Conservation (phyloP, 2,329 filamentous ascomycete species). For the Fusarium tricinctum region DNA sequence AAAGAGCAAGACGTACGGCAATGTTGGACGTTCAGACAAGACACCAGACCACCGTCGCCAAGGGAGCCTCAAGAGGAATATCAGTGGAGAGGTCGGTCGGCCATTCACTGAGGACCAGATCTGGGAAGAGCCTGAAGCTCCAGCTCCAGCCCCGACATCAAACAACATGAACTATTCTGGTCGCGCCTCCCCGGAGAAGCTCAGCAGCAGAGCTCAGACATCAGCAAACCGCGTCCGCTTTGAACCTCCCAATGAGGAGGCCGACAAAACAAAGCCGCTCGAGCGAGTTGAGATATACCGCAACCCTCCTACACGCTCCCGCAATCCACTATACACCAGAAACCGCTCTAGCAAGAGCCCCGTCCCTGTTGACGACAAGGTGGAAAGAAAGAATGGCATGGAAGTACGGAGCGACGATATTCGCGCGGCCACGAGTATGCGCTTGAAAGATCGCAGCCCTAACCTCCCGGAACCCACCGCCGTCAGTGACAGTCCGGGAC, state of each 20-base stretch:
- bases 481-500: slow-evolving; percentile 89
- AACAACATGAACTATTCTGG: slow-evolving; percentile 39
- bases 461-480: slow-evolving; percentile 90
- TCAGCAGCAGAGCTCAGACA: slow-evolving; percentile 53
- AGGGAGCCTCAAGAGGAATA: slow-evolving; percentile 77
- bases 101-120: slow-evolving; percentile 84
- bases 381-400: slow-evolving; percentile 79
- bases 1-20: slow-evolving; percentile 59
- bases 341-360: slow-evolving; percentile 64
- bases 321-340: slow-evolving; percentile 82
- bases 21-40: slow-evolving; percentile 55
- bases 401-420: slow-evolving; percentile 92
- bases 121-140: slow-evolving; percentile 84
- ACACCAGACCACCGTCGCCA: slow-evolving; percentile 65
- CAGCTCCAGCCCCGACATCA: slow-evolving; percentile 53
- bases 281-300: slow-evolving; percentile 81
- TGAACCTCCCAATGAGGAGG: slow-evolving; percentile 59
- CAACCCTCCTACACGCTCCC: slow-evolving; percentile 86
- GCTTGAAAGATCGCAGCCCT: slow-evolving; percentile 84
- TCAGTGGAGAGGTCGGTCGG: slow-evolving; percentile 75
- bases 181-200: slow-evolving; percentile 53
- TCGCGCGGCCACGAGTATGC: slow-evolving; percentile 90
- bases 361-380: slow-evolving; percentile 56
- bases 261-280: slow-evolving; percentile 55
- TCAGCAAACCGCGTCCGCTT: slow-evolving; percentile 55